Evolutionary conservation across 306 rosid species (phyloP).

Genomic region (Quercus variabilis): DNA sequence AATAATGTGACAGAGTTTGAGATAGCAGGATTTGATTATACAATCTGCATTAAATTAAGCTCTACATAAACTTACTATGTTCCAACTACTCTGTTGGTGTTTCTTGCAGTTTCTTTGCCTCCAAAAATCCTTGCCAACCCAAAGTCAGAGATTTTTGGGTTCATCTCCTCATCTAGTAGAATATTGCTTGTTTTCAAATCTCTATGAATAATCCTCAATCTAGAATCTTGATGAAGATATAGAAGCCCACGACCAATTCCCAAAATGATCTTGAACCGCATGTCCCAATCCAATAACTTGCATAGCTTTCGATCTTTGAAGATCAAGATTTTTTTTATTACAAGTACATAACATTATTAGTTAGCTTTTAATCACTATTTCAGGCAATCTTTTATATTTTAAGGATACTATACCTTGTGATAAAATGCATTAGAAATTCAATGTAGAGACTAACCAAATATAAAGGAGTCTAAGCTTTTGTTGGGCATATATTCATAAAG

Average conservation of each 20-base stretch:
- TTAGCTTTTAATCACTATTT: conserved; percentile 10
- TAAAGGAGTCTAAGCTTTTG: conserved; percentile 69
- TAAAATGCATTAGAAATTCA: not conserved
- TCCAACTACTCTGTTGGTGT: conserved; percentile 73
- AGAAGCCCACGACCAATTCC: conserved; percentile 83
- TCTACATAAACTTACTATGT: conserved; percentile 60
- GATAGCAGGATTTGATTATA: not conserved
- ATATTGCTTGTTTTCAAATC: conserved; percentile 73
- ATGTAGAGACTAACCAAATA: conserved; percentile 53
- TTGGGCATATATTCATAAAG: conserved; percentile 76
- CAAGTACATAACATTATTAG: not conserved
- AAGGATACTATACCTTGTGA: not conserved
- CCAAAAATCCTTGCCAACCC: conserved; percentile 74
- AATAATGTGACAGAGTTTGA: not conserved
- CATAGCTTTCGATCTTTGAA: conserved; percentile 51
- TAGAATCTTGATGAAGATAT: conserved; percentile 77
- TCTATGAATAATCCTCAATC: conserved; percentile 69
- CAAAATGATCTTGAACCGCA: conserved; percentile 62
- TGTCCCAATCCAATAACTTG: conserved; percentile 47
- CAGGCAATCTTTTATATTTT: not conserved
- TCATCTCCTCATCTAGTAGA: conserved; percentile 67
- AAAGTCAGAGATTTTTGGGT: conserved; percentile 76
- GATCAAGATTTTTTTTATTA: conserved; percentile 11
- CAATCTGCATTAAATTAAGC: not conserved
- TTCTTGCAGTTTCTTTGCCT: conserved; percentile 54